A percentile compares a stretch with the other conserved stretches of the same genome.
These are phyloP conservation scores for Spizellomyces punctatus DNA, from an alignment of 192 early-diverging fungal species.

Conservation along the genomic window DNA sequence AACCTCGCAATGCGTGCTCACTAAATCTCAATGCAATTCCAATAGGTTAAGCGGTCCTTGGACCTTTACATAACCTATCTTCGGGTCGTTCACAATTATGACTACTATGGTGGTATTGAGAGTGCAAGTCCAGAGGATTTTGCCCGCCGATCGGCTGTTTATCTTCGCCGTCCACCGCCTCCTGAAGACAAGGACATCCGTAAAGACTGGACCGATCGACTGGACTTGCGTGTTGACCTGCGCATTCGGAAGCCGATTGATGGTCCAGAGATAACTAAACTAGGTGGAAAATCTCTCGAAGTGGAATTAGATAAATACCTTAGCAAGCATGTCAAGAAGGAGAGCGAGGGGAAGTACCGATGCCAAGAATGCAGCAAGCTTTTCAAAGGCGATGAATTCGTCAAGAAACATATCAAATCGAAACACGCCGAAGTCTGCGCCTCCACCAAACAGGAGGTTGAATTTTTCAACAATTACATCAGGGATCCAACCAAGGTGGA, in stretches of 20 bases:
- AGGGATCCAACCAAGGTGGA: constrained; percentile 76
- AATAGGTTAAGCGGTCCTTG: constrained; percentile 46
- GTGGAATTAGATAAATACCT: constrained; percentile 56
- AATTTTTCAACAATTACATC: constrained; percentile 88
- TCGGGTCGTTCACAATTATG: constrained; percentile 88
- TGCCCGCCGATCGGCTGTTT: constrained; percentile 70
- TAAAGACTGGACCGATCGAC: constrained; percentile 41
- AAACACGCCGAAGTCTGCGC: constrained; percentile 80
- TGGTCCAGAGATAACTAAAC: constrained; percentile 26
- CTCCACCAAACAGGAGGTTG: constrained; percentile 16
- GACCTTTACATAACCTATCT: constrained; percentile 87
- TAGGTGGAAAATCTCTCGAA: constrained; percentile 43
- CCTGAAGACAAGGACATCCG: background rate
- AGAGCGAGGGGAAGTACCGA: constrained; percentile 83
- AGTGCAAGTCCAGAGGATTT: constrained; percentile 83
- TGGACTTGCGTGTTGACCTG: constrained; percentile 58
- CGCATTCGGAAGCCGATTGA: constrained; percentile 37
- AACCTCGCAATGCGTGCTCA: background rate
- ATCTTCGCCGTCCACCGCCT: constrained; percentile 27
- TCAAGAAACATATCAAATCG: constrained; percentile 87
- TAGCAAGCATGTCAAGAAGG: constrained; percentile 54
- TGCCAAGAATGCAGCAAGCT: constrained; percentile 90
- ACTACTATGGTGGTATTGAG: constrained; percentile 88
- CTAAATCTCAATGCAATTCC: constrained; percentile 5
- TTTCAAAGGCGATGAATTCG: constrained; percentile 92